A percentile compares a stretch with the other conserved stretches of the same genome.
Conservation (phyloP, 441 rosid genomes). For the Corymbia citriodora region DNA sequence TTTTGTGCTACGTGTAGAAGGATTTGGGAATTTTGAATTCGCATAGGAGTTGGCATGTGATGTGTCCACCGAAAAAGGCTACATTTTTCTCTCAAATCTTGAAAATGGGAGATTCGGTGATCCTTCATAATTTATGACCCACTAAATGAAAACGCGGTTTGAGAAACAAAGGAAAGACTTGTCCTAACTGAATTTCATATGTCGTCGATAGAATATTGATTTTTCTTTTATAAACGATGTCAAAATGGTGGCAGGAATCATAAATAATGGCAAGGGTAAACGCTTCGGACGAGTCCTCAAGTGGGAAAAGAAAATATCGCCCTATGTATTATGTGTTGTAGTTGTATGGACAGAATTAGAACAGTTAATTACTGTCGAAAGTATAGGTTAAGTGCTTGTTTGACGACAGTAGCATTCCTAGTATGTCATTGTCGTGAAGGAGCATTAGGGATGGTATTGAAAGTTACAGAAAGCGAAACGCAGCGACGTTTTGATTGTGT, state of each 20-base stretch:
- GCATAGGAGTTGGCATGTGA: not conserved
- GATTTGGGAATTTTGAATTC: not conserved
- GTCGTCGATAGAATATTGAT: accelerated
- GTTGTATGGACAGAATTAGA: not conserved
- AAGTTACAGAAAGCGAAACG: no score
- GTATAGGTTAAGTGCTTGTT: not conserved
- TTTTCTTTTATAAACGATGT: not conserved
- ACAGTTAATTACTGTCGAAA: not conserved
- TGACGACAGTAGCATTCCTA: not conserved
- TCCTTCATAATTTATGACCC: not conserved
- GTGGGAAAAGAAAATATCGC: accelerated
- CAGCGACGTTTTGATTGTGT: not conserved
- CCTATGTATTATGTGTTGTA: not conserved
- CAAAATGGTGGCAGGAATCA: not conserved
- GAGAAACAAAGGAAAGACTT: not conserved
- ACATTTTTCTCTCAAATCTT: not conserved
- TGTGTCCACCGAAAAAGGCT: not conserved
- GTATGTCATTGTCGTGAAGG: not conserved
- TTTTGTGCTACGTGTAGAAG: not conserved
- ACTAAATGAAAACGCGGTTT: not conserved
- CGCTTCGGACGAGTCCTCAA: accelerated
- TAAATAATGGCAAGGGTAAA: not conserved
- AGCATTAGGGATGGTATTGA: not conserved
- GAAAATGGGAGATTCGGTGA: not conserved
- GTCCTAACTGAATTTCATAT: not conserved